Evolutionary conservation across 1,284 basidiomycete genomes (phyloP), one percentile per base, ranked within the genome.

Genomic region (Somion occarium): DNA sequence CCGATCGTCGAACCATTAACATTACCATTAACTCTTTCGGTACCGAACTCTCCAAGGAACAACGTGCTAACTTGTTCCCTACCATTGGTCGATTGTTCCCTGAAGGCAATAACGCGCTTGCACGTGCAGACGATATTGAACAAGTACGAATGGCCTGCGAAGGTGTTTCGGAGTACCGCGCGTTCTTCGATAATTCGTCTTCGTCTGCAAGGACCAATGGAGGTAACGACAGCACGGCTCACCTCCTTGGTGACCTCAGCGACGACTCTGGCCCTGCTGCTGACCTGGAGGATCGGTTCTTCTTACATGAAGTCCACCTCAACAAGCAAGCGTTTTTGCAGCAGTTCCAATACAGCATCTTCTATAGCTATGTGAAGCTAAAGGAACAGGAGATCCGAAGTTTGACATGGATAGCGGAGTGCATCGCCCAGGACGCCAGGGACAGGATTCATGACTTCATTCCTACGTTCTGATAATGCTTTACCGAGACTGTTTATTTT

Each of bases 301-400:
- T 99, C 80, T 82, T 85, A 57, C 84, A 86, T 63, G 96, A 99
- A 68, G 95, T 98, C 12, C 84, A 91, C 60, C 72, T 95, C 57
- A 98, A 98, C 78, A 96, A 96, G 74, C 81, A 86, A 61, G 84
- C 91, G 34, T 98, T 97, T 76, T 69, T 98, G 64, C 94, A 96
- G 71, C 94, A 97, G 73, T 96, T 95, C 77, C 92, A 95, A 69
- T 88, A 88, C 62, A 90, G 87, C 30, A 83, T 95, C 37, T 98
- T 98, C 69, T 98, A 95, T 68, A 87, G 85, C 63, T 96, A 94
- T 64, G 78, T 96, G 71, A 98, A 97, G 74, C 76, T 99, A 68
- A 99, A 99, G 79, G 97, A 99, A 75, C 97, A 99, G 75, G 97
- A 99, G 75, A 95, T 99, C 58, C 76, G 97, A 60, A 98, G 93